Base-by-base conservation (phyloP, 495 filamentous ascomycete species). In the Aspergillus steynii region DNA sequence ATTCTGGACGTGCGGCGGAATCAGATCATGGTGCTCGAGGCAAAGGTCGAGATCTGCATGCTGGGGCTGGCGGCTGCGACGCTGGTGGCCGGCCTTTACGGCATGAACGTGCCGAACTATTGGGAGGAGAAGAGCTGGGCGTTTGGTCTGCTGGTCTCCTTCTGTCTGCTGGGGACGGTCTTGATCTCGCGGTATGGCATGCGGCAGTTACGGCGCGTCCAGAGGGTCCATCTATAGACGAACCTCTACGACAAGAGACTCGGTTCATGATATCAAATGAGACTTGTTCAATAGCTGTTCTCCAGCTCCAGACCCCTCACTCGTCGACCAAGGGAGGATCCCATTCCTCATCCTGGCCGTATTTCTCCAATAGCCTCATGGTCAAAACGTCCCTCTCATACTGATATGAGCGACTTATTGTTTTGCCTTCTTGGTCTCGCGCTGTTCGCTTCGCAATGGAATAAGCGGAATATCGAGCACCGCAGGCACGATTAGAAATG, bases 11-110 rank as follows among this genome's bases (percentile, higher is more conserved):
- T 76, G 32, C 70, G 70, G 27, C 70, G 71, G 7, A 76, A 76
- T 52, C 71, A 74, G 58, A 74, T 76, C 50, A 70, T 76, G 70
- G 60, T 73, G 0, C 66, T 76, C 12, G 70, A 76, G 50, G 70
- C 68, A 3, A 64, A 68, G 51, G 59, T 76, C 26, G 70, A 74
- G 63, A 71, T 73, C 46, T 61, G 67, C 29, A 71, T 73, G 71
- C 53, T 74, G 5, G 73, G 67, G 12, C 58, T 76, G 25, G 67
- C 68, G 3, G 64, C 60, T 26, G 68, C 67, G 4, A 76, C 71
- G 1, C 68, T 74, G 26, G 65, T 76, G 26, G 67, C 71, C 4
- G 73, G 73, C 4, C 60, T 68, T 5, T 71, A 71, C 62, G 73
- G 70, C 2, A 74, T 74, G 71, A 76, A 76, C 56, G 68, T 76